phyloP scores from a whole-genome alignment of 139 green algal genomes.

The Chlorella sp. region DNA sequence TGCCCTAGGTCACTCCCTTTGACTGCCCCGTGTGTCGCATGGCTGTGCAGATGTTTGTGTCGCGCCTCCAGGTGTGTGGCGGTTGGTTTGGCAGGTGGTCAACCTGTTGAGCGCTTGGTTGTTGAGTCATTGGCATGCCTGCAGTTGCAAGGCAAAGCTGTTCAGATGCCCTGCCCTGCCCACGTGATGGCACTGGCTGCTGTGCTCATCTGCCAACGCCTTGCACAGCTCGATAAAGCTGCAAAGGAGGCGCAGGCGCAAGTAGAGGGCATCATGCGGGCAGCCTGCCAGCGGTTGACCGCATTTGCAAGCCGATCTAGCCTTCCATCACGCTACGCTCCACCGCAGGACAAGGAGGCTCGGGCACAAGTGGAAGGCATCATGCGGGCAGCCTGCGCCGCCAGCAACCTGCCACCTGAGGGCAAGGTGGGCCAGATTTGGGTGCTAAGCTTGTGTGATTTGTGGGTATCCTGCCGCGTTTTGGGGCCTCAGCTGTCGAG shows the following conservation, averaged over 20 bases:
- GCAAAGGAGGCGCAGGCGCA: neutral
- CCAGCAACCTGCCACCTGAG: neutral
- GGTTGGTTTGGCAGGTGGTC: neutral
- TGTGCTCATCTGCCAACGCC: too few species aligned
- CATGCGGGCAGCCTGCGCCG: slow-evolving; percentile 14
- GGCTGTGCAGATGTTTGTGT: slow-evolving; percentile 20
- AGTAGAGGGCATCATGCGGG: slow-evolving; percentile 21
- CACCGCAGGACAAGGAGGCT: slow-evolving; percentile 21
- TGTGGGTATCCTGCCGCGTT: too few species aligned
- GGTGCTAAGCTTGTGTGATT: too few species aligned
- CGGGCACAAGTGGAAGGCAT: slow-evolving; percentile 16
- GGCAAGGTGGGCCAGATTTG: neutral
- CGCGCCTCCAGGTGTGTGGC: slow-evolving; percentile 12
- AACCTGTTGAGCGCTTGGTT: neutral
- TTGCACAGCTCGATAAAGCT: too few species aligned
- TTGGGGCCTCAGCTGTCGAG: too few species aligned
- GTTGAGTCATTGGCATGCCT: neutral
- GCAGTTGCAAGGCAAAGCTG: too few species aligned
- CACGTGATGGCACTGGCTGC: too few species aligned
- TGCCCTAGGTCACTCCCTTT: slow-evolving; percentile 1
- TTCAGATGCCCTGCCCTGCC: too few species aligned
- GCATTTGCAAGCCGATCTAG: too few species aligned
- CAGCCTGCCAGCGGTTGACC: too few species aligned
- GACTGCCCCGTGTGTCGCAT: slow-evolving; percentile 47
- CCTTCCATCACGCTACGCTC: too few species aligned